Evolutionary conservation across 169 alveolate species (phyloP), one percentile per base, ranked within the genome.

Genomic region (Sarcocystis neurona): DNA sequence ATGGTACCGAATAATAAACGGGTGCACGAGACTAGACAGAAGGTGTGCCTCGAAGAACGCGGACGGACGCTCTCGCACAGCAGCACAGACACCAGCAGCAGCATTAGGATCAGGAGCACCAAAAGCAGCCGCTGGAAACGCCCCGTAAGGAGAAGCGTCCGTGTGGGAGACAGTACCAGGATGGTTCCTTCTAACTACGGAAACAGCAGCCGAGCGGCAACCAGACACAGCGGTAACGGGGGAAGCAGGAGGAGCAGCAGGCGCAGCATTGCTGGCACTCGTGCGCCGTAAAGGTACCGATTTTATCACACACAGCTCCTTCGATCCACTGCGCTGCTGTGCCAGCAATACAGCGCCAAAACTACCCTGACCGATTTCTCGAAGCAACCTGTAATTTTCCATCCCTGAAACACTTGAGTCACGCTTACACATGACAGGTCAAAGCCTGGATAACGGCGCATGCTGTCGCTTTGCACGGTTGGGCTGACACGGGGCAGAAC

Each of bases 1-100:
- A 74, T 96, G 89, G 89, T 96, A 97, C 32, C 97, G 93, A 46
- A 97, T 96, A 82, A 97, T 96, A 91, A 94, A 96, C 3, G 99
- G 99, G 91, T 97, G 99, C 50, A 96, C 93, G 93, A 96, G 92
- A 3, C 96, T 95, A 74, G 97, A 93, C 47, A 97, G 90, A 3
- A 97, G 96, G 94, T 94, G 39, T 18, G 56, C 58, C 0, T 72
- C 82, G 34, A 12, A 39, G 23, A 44, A 0, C 3, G 82, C 82
- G 18, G 82, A 37, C 53, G 10, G 39, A 48, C 18, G 58, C 0
- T 48, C 56, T 6, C 0, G 10, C 82, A n/a, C 37, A n/a, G 79
- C n/a, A 70, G 41, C 18, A 30, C 79, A 41, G 37, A 39, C 23
- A 27, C 37, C 56, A 72, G n/a, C n/a, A n/a, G n/a, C n/a, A n/a